These are phyloP conservation scores for Pogostemon cablin DNA, from an alignment of 257 asterid species.

Conservation along the genomic window DNA sequence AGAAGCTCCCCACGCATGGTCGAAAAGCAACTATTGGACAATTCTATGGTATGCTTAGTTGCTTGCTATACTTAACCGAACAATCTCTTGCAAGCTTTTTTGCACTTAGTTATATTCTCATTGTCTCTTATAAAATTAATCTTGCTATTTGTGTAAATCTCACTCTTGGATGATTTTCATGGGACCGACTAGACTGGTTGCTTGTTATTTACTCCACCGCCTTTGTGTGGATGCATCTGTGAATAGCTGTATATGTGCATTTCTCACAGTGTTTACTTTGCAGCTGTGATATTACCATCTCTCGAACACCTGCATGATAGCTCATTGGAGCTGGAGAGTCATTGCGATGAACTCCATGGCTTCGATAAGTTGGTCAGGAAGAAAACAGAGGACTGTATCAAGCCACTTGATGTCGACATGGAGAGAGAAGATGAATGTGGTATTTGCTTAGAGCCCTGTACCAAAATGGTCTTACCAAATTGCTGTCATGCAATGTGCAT, in stretches of 20 bases:
- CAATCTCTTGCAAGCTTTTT: conserved; percentile 4
- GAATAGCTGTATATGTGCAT: not conserved
- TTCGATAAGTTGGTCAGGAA: conserved; percentile 30
- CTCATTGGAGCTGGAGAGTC: conserved; percentile 32
- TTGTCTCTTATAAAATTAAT: not conserved
- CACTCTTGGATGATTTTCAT: not conserved
- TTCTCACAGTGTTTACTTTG: conserved; percentile 10
- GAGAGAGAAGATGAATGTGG: conserved; percentile 80
- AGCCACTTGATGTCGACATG: conserved; percentile 36
- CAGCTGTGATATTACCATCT: conserved; percentile 67
- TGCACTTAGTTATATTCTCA: not conserved
- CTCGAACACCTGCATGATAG: conserved; percentile 45
- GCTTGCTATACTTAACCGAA: conserved; percentile 4
- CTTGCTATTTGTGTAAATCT: not conserved
- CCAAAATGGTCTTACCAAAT: conserved; percentile 68
- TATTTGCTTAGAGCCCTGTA: conserved; percentile 70
- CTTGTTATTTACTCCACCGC: not conserved
- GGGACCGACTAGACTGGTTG: not conserved
- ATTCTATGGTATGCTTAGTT: conserved; percentile 51
- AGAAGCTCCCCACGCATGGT: conserved; percentile 44
- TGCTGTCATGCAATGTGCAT: conserved; percentile 83
- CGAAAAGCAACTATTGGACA: conserved; percentile 62
- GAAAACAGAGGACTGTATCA: conserved; percentile 33
- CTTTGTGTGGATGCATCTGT: not conserved
- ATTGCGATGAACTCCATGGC: conserved; percentile 31